Percentiles rank a stretch among this genome's conserved stretches.
phyloP scores from a whole-genome alignment of 495 filamentous ascomycete species.

The Rostrohypoxylon terebratum region DNA sequence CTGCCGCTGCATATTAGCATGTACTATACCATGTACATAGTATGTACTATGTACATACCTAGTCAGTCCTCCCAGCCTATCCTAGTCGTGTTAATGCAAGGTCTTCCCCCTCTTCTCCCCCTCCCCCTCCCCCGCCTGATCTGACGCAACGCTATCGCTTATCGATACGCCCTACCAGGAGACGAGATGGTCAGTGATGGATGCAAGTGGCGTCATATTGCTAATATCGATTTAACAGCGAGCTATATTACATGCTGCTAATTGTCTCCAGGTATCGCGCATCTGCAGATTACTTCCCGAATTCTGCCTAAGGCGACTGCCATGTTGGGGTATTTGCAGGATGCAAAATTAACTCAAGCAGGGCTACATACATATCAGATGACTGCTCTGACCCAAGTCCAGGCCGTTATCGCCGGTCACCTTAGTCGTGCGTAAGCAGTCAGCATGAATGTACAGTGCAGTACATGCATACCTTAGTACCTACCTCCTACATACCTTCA shows the following conservation, averaged over 20 bases:
- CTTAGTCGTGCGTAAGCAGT: conserved; percentile 34
- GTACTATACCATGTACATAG: no score
- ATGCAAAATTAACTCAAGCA: conserved; percentile 41
- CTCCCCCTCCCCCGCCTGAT: conserved; percentile 45
- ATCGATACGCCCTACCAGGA: conserved; percentile 48
- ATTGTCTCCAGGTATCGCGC: conserved; percentile 31
- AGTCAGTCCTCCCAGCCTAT: background rate
- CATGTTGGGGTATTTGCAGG: conserved; percentile 38
- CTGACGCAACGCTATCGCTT: conserved; percentile 43
- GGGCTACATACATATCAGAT: conserved; percentile 41
- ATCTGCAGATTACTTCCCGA: conserved; percentile 38
- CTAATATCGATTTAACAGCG: conserved; percentile 28
- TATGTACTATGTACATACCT: no score
- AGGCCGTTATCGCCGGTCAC: conserved; percentile 39
- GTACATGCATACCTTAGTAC: no score
- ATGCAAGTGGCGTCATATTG: conserved; percentile 41
- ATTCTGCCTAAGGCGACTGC: conserved; percentile 28
- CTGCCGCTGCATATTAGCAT: background rate
- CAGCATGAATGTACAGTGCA: conserved; percentile 26
- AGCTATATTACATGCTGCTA: conserved; percentile 40
- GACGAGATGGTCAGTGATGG: conserved; percentile 35
- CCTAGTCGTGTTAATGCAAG: no score
- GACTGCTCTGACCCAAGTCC: conserved; percentile 26
- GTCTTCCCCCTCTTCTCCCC: conserved; percentile 25
- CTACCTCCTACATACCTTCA: no score